phyloP scores from a whole-genome alignment of 768 basidiomycete species.

The Heimioporus sp. region DNA sequence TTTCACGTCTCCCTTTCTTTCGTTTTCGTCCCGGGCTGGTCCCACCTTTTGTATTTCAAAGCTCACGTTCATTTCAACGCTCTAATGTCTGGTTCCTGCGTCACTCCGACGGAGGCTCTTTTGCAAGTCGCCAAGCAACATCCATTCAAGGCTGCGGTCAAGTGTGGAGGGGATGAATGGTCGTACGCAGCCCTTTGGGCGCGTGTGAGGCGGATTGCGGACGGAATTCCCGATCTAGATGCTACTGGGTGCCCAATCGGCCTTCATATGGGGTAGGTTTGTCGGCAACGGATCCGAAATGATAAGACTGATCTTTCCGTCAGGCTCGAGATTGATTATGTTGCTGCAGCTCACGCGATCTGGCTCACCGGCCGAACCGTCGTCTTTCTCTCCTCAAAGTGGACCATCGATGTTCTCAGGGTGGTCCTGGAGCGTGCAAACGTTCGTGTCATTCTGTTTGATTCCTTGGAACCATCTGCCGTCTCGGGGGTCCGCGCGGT shows the following conservation, averaged over 20 bases:
- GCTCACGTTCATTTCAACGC: slow-evolving; percentile 7
- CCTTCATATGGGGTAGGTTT: slow-evolving; percentile 25
- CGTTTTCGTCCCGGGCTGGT: slow-evolving; percentile 18
- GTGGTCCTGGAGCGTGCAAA: slow-evolving; percentile 21
- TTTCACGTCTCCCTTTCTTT: too few species aligned
- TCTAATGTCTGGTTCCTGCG: slow-evolving; percentile 13
- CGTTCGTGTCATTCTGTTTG: slow-evolving; percentile 22
- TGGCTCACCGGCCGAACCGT: slow-evolving; percentile 27
- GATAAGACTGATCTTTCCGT: not conserved
- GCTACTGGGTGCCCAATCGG: slow-evolving; percentile 19
- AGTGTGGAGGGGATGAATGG: slow-evolving; percentile 20
- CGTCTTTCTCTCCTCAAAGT: slow-evolving; percentile 30
- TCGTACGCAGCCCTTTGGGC: slow-evolving; percentile 33
- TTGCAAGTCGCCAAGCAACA: slow-evolving; percentile 28
- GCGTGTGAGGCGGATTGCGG: slow-evolving; percentile 26
- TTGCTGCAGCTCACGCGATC: slow-evolving; percentile 30
- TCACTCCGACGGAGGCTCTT: slow-evolving; percentile 31
- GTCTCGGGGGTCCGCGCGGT: slow-evolving; percentile 11
- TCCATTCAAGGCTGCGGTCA: slow-evolving; percentile 22
- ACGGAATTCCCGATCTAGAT: slow-evolving; percentile 17
- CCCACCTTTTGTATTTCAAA: slow-evolving; percentile 4
- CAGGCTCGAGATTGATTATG: slow-evolving; percentile 30
- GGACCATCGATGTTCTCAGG: slow-evolving; percentile 27
- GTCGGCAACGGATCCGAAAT: not conserved
- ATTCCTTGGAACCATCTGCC: slow-evolving; percentile 12